Percentiles rank a stretch among this genome's conserved stretches.
phyloP scores from a whole-genome alignment of 371 early-diverging fungal species.

The Mortierella sp. region DNA sequence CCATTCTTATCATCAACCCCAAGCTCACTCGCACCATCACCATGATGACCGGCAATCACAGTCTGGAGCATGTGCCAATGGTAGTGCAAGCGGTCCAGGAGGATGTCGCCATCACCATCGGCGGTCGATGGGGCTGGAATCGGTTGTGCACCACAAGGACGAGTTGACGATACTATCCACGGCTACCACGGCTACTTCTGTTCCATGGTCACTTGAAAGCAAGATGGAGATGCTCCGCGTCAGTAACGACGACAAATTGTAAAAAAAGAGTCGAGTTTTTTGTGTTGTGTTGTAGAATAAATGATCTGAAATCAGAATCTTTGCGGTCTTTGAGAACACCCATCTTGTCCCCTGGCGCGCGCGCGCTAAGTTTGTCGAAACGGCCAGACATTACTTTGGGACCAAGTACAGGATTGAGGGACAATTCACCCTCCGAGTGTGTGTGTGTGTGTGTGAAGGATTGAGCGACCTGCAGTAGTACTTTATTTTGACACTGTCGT shows the following conservation, averaged over 20 bases:
- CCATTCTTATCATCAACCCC: slow-evolving; percentile 7
- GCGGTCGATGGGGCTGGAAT: neutral
- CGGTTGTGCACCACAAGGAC: neutral
- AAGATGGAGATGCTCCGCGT: slow-evolving; percentile 23
- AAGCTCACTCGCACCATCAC: slow-evolving; percentile 6
- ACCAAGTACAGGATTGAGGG: too few relatives aligned
- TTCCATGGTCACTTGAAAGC: slow-evolving; percentile 10
- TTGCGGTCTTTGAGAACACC: too few relatives aligned
- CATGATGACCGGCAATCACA: neutral
- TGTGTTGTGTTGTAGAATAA: too few relatives aligned
- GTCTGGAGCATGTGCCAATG: neutral
- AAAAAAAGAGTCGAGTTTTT: too few relatives aligned
- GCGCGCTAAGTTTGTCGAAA: too few relatives aligned
- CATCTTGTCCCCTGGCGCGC: too few relatives aligned
- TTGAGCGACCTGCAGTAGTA: too few relatives aligned
- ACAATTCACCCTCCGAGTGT: too few relatives aligned
- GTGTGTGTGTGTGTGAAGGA: too few relatives aligned
- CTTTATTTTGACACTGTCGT: too few relatives aligned
- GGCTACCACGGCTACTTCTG: neutral
- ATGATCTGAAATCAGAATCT: too few relatives aligned
- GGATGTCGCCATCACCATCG: neutral
- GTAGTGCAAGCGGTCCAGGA: neutral
- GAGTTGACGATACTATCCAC: slow-evolving; percentile 6
- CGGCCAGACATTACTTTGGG: too few relatives aligned
- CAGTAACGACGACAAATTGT: slow-evolving; percentile 6